phyloP scores from a whole-genome alignment of 768 basidiomycete genomes.

The Rhizopogon salebrosus region DNA sequence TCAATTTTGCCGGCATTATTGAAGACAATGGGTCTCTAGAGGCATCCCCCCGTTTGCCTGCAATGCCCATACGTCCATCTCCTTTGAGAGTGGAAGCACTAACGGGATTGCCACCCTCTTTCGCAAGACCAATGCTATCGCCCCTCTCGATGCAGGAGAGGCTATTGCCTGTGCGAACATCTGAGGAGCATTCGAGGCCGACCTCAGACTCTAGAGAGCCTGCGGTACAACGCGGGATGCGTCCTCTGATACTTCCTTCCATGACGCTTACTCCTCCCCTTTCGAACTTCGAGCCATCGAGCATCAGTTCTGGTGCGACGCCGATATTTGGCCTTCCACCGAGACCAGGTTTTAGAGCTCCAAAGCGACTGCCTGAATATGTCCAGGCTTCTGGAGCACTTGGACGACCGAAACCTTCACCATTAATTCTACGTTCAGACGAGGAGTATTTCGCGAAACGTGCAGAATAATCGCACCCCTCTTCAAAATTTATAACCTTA shows the following conservation, averaged over 20 bases:
- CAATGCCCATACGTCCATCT: neutral
- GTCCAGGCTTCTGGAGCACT: constrained; percentile 18
- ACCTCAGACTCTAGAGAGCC: neutral
- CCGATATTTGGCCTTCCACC: constrained; percentile 20
- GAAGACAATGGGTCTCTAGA: neutral
- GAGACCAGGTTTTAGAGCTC: constrained; percentile 26
- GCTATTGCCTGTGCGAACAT: neutral
- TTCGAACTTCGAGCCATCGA: constrained; percentile 4
- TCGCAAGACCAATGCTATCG: neutral
- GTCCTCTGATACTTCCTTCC: constrained; percentile 8
- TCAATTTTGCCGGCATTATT: neutral
- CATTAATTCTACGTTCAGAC: constrained; percentile 20
- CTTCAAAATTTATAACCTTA: neutral
- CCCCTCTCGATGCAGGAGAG: neutral
- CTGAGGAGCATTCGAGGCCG: neutral
- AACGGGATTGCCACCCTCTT: neutral
- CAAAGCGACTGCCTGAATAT: constrained; percentile 13
- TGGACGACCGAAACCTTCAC: constrained; percentile 41
- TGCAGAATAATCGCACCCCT: constrained; percentile 11
- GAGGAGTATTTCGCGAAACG: constrained; percentile 5
- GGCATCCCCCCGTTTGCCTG: neutral
- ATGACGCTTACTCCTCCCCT: constrained; percentile 18
- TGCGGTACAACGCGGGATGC: neutral
- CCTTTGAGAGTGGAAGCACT: neutral
- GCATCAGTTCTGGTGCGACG: constrained; percentile 8